Base-by-base conservation (phyloP, 371 early-diverging fungal genomes). In the Apophysomyces elegans region DNA sequence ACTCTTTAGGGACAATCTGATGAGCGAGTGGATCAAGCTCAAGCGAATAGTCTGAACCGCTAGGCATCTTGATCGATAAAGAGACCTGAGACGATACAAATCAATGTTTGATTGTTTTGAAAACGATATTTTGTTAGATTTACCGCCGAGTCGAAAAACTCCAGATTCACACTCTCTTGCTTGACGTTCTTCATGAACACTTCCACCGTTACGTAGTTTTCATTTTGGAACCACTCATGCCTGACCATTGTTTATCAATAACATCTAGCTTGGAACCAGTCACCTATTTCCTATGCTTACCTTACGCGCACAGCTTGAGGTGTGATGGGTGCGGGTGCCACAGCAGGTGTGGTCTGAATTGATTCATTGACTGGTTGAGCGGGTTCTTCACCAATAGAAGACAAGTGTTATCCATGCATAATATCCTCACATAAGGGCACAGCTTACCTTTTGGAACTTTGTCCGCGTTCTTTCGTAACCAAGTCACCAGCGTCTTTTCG, bases 171-270 rank as follows among this genome's bases (percentile, higher is more conserved):
- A n/a, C 79, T 69, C 2, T 88, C 88, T 59, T 84, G 75, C 67
- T 89, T 86, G 45, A 90, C 84, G n/a, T 93, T 91, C 81, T 96
- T 96, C 76, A 93, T 87, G 70, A 96, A 96, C 21, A 99, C 83
- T 65, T 91, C 88, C 44, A 99, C 80, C 8, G 90, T 94, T 46
- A 99, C 91, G 72, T 81, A 88, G 62, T 84, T 76, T 69, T 97
- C 97, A 67, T 90, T 98, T 81, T 99, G 99, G 80, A 94, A 97
- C 97, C 97, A 97, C 76, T 98, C 98, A 70, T 96, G 95, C 73
- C 97, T 92, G 13, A 26, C 0, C 13, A 13, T 13, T 75, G 18
- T 11, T 18, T 16, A 13, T 41, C 37, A 63, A 32, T 26, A 58
- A 58, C 32, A 26, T 26, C 32, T 43, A n/a, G 38, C 1, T 46